Base-by-base conservation (phyloP, 2,329 filamentous ascomycete genomes). In the Ascochyta viciae-villosae region DNA sequence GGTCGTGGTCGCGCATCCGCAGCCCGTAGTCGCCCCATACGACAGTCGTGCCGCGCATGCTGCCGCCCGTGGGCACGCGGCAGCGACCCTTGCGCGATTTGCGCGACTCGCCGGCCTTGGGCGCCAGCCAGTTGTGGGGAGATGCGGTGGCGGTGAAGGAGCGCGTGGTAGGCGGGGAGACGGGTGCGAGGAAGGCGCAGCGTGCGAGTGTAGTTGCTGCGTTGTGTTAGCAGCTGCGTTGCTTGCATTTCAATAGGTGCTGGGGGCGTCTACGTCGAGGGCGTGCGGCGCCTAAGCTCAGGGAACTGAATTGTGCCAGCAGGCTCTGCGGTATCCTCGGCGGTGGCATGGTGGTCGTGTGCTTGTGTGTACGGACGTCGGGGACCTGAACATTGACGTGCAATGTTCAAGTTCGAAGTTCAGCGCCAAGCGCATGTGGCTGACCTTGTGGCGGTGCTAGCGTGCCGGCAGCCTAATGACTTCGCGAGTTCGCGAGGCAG, bases 21-120 rank as follows among this genome's bases (percentile, higher is more conserved):
- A 99, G 81, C 8, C 95, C 95, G 74, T 93, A 99, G 76, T 98
- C 93, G 51, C 95, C 95, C 92, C 92, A 98, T 54, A 96, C 87
- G 19, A 99, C 90, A 0, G 94, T 98, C 33, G 95, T 99, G 66
- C 95, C 95, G 75, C 96, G 92, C 33, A 85, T 88, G 51, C 91
- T 96, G 58, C 95, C 95, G 60, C 95, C 95, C 0, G 93, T 99
- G 23, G 91, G 86, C 44, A 98, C 92, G 67, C 92, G 87, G 45
- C 91, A 89, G 2, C 92, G 87, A 35, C 94, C 95, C 80, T 97
- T 97, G 62, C 85, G 85, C 65, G 92, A 93, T 82, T 96, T 96
- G 76, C 91, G 91, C 72, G 87, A 89, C 74, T 92, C 93, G 63
- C 91, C 87, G 67, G 88, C 79, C 68, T 86, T 89, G 31, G 94